A percentile compares a stretch with the other conserved stretches of the same genome.
These are phyloP conservation scores for Aspergillus carbonarius DNA, from an alignment of 2,329 filamentous ascomycete species.

Conservation along the genomic window DNA sequence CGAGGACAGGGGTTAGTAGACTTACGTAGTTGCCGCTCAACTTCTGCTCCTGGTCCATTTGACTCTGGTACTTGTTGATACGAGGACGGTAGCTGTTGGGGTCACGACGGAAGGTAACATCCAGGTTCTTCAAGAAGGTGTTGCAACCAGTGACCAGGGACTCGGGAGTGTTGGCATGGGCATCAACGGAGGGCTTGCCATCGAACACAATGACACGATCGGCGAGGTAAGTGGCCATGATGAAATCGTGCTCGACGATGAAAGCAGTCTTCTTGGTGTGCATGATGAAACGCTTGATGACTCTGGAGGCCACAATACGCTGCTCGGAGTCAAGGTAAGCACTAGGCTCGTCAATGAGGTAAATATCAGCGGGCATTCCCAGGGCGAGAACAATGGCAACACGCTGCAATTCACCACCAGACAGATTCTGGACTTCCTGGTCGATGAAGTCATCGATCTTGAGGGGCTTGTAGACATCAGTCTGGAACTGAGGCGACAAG, in stretches of 20 bases:
- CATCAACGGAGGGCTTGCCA: conserved; percentile 82
- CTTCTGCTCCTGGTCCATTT: conserved; percentile 98
- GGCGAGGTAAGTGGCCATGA: conserved; percentile 82
- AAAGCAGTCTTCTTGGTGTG: conserved; percentile 99
- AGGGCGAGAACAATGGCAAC: conserved; percentile 97
- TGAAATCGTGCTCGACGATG: conserved; percentile 99
- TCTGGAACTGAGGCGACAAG: conserved; percentile 97
- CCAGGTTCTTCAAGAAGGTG: conserved; percentile 90
- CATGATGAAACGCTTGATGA: conserved; percentile 99
- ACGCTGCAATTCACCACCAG: conserved; percentile 98
- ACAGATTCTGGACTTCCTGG: conserved; percentile 98
- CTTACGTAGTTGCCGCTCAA: conserved; percentile 83
- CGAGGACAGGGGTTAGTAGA: conserved; percentile 23
- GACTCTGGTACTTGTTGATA: conserved; percentile 96
- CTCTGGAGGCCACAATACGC: conserved; percentile 93
- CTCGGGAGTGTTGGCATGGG: conserved; percentile 86
- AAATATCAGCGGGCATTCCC: conserved; percentile 93
- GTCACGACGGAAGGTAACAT: conserved; percentile 98
- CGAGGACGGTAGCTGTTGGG: conserved; percentile 93
- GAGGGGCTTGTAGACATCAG: conserved; percentile 98
- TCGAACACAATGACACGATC: conserved; percentile 99
- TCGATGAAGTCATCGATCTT: conserved; percentile 99
- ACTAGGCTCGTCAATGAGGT: conserved; percentile 96
- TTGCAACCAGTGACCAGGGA: conserved; percentile 95
- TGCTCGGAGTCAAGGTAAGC: conserved; percentile 98